Evolutionary conservation across 208 protist species (phyloP), one percentile per base, ranked within the genome.

Genomic region (Porcisia hertigi): DNA sequence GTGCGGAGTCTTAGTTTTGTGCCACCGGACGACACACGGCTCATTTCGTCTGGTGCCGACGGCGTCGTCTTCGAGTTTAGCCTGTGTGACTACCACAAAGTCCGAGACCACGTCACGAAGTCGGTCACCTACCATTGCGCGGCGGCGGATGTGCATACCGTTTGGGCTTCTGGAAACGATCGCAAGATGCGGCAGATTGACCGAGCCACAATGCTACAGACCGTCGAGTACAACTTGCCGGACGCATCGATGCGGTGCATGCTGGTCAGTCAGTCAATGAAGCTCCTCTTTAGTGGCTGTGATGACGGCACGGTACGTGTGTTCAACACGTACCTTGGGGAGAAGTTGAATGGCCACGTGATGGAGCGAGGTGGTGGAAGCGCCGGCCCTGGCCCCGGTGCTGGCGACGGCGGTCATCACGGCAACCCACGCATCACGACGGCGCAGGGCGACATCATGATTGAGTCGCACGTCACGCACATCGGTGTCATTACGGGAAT

Each of bases 61-160:
- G 98, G 98, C 57, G 96, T 97, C 52, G 96, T 99, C 30, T 98
- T 96, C 84, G 97, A 99, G 88, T 99, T 97, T 86, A 92, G 85
- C 76, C 81, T 99, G 23, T 88, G 86, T 64, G 95, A 98, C 79
- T 98, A 96, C 77, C 95, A 97, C 81, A 97, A 98, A 73, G 86
- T 92, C 41, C 89, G 87, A 80, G 98, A 99, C 80, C 87, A 95
- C 85, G 88, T 98, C 18, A 82, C 97, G 25, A 99, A 99, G 86
- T 80, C 87, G 8, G 92, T 97, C 76, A 91, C 88, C 55, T 99
- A 99, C 88, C 96, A 97, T 74, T 93, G 84, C 74, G 92, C 89
- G 14, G 87, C 90, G 5, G 93, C 92, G 12, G 95, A 96, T 76
- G 80, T 91, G 65, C 76, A 86, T 36, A 94, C 91, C 23, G 88